Base-by-base conservation (phyloP, 1,139 yeast species). In the Taiozyma onychis region DNA sequence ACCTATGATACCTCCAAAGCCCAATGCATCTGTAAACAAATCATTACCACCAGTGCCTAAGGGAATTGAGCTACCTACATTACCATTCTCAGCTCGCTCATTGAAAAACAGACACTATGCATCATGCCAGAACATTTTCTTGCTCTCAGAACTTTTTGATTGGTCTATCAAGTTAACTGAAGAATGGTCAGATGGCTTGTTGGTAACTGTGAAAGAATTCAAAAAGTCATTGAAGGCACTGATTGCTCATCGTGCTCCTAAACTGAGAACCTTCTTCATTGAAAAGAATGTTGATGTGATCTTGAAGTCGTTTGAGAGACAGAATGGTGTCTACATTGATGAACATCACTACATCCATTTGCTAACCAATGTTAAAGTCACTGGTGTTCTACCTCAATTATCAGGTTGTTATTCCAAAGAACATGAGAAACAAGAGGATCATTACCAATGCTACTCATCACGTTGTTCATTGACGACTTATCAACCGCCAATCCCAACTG, bases 241-340 rank as follows among this genome's bases (percentile, higher is more conserved):
- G 44, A 70, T 83, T 51, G 77, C 76, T 3, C 80, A 71, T 55
- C 76, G 76, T 50, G 67, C 76, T 44, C 74, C 81, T 7, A 77
- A 77, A 44, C 66, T 81, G 26, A 79, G 81, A 16, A 68, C 78
- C 59, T 81, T 80, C 45, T 69, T 80, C 34, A 77, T 87, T 27
- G 84, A 83, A 18, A 74, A 75, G 43, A 69, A 81, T 45, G 81
- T 85, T 1, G 78, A 74, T 39, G 76, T 74, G 44, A 76, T 81
- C 2, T 63, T 85, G 27, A 67, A 68, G 9, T 71, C 83, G 0
- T 69, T 86, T 30, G 62, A 74, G 10, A 56, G 54, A 1, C 73
- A 70, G 43, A 76, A 76, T 8, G 85, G 84, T 2, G 68, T 84
- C 8, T 62, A 69, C 13, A 66, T 72, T 47, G 69, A 66, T 50